These are phyloP conservation scores for Macrolepiota albuminosa DNA, from an alignment of 768 basidiomycete genomes.

Conservation along the genomic window DNA sequence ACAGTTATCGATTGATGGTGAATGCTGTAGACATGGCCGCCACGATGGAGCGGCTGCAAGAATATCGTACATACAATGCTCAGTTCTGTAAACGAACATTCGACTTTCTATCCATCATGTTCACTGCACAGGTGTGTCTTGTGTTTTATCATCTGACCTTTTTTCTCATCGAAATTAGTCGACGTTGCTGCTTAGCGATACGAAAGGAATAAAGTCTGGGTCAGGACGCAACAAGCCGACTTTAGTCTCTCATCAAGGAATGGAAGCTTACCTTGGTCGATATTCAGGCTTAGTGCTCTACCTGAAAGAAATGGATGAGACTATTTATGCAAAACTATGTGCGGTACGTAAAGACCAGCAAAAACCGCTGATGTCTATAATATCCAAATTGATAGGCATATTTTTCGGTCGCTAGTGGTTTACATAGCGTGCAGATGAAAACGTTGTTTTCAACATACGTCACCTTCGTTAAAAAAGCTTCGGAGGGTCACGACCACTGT, in stretches of 20 bases:
- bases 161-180: slow-evolving; percentile 35
- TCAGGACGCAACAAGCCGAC: slow-evolving; percentile 39
- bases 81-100: slow-evolving; percentile 92
- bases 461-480: slow-evolving; percentile 54
- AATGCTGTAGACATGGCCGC: slow-evolving; percentile 81
- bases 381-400: slow-evolving; percentile 60
- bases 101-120: slow-evolving; percentile 90
- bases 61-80: slow-evolving; percentile 83
- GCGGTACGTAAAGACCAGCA: slow-evolving; percentile 51
- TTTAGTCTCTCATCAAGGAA: slow-evolving; percentile 58
- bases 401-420: slow-evolving; percentile 78
- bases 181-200: slow-evolving; percentile 62
- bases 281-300: slow-evolving; percentile 91
- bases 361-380: not conserved
- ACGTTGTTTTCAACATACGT: slow-evolving; percentile 58
- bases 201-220: slow-evolving; percentile 47
- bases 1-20: slow-evolving; percentile 6
- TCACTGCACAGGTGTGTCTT: slow-evolving; percentile 73
- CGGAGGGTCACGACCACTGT: slow-evolving; percentile 74
- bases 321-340: slow-evolving; percentile 81
- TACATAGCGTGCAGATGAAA: slow-evolving; percentile 81
- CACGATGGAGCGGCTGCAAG: slow-evolving; percentile 87
- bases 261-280: slow-evolving; percentile 81
- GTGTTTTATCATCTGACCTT: not conserved
- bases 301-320: slow-evolving; percentile 94